Conservation (phyloP, 2,329 filamentous ascomycete species). For the Lecanoromycetidae sp. region DNA sequence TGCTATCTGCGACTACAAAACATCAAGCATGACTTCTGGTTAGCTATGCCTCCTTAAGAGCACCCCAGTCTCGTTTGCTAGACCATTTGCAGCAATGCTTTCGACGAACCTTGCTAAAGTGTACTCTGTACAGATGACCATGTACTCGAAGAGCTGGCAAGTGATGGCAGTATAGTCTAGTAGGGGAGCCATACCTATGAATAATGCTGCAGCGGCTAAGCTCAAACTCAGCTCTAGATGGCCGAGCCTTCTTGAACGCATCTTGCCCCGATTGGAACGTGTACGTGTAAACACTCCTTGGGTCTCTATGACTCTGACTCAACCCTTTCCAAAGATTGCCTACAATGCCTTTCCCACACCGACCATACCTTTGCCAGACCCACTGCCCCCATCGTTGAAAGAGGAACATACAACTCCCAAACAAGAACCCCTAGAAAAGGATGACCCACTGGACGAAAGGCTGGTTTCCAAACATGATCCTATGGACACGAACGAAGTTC, state of each 20-base stretch:
- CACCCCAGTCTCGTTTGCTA: no score
- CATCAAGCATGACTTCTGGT: no score
- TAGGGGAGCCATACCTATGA: constrained; percentile 1
- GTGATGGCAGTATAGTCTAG: constrained; percentile 16
- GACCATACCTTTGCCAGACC: constrained; percentile 11
- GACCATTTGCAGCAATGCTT: no score
- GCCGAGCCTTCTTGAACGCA: constrained; percentile 10
- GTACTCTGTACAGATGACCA: constrained; percentile 12
- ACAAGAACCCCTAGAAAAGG: background rate
- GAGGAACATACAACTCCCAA: constrained; percentile 2
- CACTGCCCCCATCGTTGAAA: constrained; percentile 4
- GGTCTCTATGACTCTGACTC: background rate
- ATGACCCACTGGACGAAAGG: constrained; percentile 1
- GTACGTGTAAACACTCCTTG: background rate
- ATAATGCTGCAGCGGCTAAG: background rate
- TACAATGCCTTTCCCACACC: constrained; percentile 13
- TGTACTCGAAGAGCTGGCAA: constrained; percentile 10
- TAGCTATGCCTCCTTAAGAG: no score
- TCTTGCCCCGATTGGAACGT: constrained; percentile 9
- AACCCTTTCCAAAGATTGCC: constrained; percentile 9
- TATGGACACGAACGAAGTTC: background rate
- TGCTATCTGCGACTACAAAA: no score
- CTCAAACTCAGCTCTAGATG: constrained; percentile 6
- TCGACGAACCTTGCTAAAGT: no score
- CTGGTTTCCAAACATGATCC: background rate